Conservation (phyloP, 495 filamentous ascomycete genomes). For the Sordaria brevicollis region DNA sequence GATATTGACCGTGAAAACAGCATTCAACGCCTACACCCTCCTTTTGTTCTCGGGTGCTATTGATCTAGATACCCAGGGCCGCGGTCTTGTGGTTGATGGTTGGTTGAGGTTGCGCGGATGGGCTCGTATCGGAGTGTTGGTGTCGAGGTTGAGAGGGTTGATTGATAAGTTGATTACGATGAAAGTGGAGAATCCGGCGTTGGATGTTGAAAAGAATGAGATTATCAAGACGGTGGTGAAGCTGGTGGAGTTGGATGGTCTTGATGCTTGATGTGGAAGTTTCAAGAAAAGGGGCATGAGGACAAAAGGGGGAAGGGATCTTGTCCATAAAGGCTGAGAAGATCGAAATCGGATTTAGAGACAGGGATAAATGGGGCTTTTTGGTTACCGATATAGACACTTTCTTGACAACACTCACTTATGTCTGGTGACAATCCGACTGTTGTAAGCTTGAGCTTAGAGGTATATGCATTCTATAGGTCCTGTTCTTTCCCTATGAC, state of each 20-base stretch:
- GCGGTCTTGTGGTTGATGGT: conserved; percentile 84
- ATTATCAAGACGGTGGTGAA: conserved; percentile 67
- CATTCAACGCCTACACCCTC: conserved; percentile 83
- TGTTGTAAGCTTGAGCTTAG: background rate
- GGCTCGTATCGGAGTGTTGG: conserved; percentile 88
- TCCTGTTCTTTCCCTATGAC: background rate
- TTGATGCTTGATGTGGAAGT: conserved; percentile 44
- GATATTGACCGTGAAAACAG: conserved; percentile 25
- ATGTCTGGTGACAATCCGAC: background rate
- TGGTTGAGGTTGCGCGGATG: conserved; percentile 87
- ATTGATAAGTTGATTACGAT: conserved; percentile 70
- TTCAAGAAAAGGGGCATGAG: background rate
- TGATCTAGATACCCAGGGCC: conserved; percentile 73
- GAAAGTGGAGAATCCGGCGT: conserved; percentile 65
- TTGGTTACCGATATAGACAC: background rate
- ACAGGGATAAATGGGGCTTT: background rate
- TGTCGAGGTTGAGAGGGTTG: conserved; percentile 73
- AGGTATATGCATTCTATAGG: background rate
- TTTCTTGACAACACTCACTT: background rate
- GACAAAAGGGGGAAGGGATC: background rate
- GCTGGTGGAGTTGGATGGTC: conserved; percentile 77
- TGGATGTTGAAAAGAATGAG: conserved; percentile 39
- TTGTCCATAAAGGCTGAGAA: background rate
- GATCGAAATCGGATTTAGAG: too few relatives aligned
- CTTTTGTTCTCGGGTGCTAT: conserved; percentile 86